Conservation (phyloP, 2,329 filamentous ascomycete genomes). For the Penicillium sp. region DNA sequence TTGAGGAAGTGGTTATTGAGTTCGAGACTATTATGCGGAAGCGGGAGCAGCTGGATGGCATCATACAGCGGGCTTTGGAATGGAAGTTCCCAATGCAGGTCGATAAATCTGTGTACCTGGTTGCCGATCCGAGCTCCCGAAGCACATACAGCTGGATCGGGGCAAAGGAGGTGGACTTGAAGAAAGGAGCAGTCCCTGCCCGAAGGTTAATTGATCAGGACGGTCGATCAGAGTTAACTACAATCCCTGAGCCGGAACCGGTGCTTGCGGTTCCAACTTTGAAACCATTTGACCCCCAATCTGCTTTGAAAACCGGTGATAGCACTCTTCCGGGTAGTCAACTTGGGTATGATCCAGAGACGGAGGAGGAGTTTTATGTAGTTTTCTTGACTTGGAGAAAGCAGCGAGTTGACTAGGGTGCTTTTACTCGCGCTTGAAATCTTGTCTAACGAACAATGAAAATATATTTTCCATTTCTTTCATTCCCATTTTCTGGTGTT, state of each 20-base stretch:
- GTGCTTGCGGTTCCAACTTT: not conserved
- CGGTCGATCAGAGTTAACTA: not conserved
- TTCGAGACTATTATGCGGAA: conserved; percentile 28
- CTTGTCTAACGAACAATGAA: rapidly evolving
- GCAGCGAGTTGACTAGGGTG: not conserved
- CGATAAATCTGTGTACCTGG: not conserved
- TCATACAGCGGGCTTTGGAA: conserved; percentile 19
- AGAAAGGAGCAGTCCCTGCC: not conserved
- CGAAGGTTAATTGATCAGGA: not conserved
- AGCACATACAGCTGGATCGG: conserved; percentile 7
- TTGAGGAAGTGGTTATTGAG: conserved; percentile 27
- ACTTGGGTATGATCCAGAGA: not conserved
- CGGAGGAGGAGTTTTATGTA: conserved; percentile 5
- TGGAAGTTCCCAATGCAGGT: conserved; percentile 20
- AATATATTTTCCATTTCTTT: not conserved
- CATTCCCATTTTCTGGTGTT: not conserved
- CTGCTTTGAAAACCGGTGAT: not conserved
- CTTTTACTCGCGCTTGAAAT: not conserved
- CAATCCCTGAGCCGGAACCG: not conserved
- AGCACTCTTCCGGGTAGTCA: not conserved
- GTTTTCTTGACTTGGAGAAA: conserved; percentile 10
- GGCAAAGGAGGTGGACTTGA: conserved; percentile 6
- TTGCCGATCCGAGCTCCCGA: conserved; percentile 1
- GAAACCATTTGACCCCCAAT: not conserved
- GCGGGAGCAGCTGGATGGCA: conserved; percentile 24